Percentiles rank a stretch among this genome's conserved stretches.
phyloP scores from a whole-genome alignment of 345 rosid genomes.

The Erysimum cheiranthoides region DNA sequence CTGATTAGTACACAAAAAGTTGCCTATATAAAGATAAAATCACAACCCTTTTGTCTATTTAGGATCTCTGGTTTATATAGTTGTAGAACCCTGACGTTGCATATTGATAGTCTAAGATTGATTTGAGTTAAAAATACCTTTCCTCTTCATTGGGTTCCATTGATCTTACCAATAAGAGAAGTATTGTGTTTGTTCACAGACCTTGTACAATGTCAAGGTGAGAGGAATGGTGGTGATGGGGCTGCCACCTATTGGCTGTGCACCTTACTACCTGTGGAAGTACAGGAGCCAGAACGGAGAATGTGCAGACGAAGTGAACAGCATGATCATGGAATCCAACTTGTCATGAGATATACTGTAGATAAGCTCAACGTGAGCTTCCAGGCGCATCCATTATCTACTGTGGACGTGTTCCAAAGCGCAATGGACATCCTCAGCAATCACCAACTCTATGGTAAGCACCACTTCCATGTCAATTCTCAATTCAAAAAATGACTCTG shows the following conservation, averaged over 20 bases:
- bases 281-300: constrained; percentile 73
- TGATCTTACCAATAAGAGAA: constrained; percentile 17
- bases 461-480: neutral
- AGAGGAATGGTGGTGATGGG: constrained; percentile 87
- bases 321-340: constrained; percentile 80
- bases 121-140: neutral
- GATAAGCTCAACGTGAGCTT: constrained; percentile 69
- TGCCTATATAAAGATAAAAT: neutral
- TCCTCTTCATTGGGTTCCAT: constrained; percentile 1
- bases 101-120: neutral
- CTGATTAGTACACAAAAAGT: neutral
- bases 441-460: constrained; percentile 66
- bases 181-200: constrained; percentile 50
- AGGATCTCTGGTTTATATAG: neutral
- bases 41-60: neutral
- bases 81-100: neutral
- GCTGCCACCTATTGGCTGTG: constrained; percentile 85
- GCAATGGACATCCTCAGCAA: constrained; percentile 86
- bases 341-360: constrained; percentile 71
- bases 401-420: constrained; percentile 80
- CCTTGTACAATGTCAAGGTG: constrained; percentile 65
- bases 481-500: neutral
- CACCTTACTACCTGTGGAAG: constrained; percentile 84
- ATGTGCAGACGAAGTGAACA: constrained; percentile 76
- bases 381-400: constrained; percentile 60